Base-by-base conservation (phyloP, 371 early-diverging fungal species). In the Edhazardia aedis region DNA sequence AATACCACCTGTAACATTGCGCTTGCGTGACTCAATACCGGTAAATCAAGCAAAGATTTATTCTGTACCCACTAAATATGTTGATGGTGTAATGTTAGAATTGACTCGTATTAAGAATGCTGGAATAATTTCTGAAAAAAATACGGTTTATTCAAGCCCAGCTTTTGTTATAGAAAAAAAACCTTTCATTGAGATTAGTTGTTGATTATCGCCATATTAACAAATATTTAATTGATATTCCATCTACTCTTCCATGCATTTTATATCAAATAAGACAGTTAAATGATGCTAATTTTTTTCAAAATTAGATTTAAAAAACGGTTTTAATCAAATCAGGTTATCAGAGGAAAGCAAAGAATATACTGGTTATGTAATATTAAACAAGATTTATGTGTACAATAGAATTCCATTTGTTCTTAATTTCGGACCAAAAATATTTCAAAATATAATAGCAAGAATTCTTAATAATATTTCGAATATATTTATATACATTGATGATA, bases 401-500 rank as follows among this genome's bases (percentile, higher is more conserved):
- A 56, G 50, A 42, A 4, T 56, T 4, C 43, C 56, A 3, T 56
- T 56, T 49, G 56, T 39, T 23, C n/a, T 56, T 18, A 49, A 47
- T 26, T 1, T 2, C 23, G 44, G 42, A 12, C 56, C 56, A 7
- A 56, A 56, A 42, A 7, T 42, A 25, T 56, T 56, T 23, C 48
- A 56, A 49, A 26, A 26, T 22, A 37, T 33, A 9, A 50, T 50
- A 16, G 7, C 28, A 46, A 25, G 38, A 16, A 29, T 49, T 2
- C 25, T 56, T 29, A 50, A 38, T 18, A 40, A 43, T 25, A 28
- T 56, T n/a, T 14, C 22, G 16, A 30, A 48, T 30, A 30, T 42
- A 7, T 30, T n/a, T n/a, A 42, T 23, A 58, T 76, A 74, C 45
- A 52, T 77, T 1, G 76, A 76, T 44, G 75, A 77, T 56, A 66